Percentiles rank a stretch among this genome's conserved stretches.
Conservation (phyloP, 1,284 basidiomycete species). For the Coriolopsis trogii region DNA sequence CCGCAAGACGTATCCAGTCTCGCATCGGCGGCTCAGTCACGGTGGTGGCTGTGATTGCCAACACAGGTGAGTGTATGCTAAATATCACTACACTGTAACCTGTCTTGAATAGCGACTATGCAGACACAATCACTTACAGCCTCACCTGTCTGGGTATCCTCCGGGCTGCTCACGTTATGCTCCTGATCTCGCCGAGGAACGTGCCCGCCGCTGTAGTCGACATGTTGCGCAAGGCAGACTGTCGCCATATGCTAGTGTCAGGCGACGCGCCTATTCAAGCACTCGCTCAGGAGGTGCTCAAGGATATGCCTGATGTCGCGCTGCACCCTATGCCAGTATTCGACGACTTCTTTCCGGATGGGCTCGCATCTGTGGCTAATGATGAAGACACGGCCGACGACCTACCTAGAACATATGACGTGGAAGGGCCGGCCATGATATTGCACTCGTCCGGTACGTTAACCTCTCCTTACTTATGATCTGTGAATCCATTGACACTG, state of each 20-base stretch:
- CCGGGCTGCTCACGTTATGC: slow-evolving; percentile 33
- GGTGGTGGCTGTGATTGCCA: slow-evolving; percentile 21
- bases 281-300: not conserved
- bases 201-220: slow-evolving; percentile 24
- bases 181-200: slow-evolving; percentile 28
- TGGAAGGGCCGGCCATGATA: slow-evolving; percentile 13
- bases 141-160: slow-evolving; percentile 33
- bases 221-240: slow-evolving; percentile 18
- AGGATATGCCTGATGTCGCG: not conserved
- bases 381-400: slow-evolving; percentile 1
- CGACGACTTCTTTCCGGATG: slow-evolving; percentile 17
- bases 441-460: slow-evolving; percentile 28
- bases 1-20: slow-evolving; percentile 13
- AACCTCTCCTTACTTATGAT: not conserved
- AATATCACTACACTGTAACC: not conserved
- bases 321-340: slow-evolving; percentile 20
- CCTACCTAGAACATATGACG: slow-evolving; percentile 6
- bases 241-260: slow-evolving; percentile 8
- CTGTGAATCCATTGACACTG: slow-evolving; percentile 13
- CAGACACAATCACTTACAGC: slow-evolving; percentile 38
- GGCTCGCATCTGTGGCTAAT: not conserved
- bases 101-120: not conserved
- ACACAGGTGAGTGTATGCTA: slow-evolving; percentile 13
- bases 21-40: slow-evolving; percentile 1
- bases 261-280: slow-evolving; percentile 10